A percentile compares a stretch with the other conserved stretches of the same genome.
phyloP scores from a whole-genome alignment of 495 filamentous ascomycete genomes.

The Aspergillus nidulans region DNA sequence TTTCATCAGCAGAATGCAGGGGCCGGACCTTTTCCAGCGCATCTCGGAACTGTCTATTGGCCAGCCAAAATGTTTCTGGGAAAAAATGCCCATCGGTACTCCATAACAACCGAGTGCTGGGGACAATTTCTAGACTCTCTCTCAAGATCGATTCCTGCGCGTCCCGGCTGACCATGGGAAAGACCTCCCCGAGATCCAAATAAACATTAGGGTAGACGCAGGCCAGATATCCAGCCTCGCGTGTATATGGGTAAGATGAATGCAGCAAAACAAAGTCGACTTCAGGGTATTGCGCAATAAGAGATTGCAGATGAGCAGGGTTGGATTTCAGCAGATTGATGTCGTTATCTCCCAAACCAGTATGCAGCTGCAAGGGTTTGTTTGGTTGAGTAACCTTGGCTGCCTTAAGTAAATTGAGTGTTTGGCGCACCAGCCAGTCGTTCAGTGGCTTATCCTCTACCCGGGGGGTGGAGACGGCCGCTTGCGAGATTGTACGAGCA shows the following conservation, averaged over 20 bases:
- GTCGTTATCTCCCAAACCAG: conserved; percentile 81
- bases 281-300: conserved; percentile 64
- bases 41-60: conserved; percentile 72
- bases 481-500: conserved; percentile 24
- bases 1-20: background rate
- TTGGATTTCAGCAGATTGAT: conserved; percentile 66
- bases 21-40: conserved; percentile 56
- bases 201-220: conserved; percentile 78
- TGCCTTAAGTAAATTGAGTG: conserved; percentile 31
- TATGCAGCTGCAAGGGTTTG: conserved; percentile 86
- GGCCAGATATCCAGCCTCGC: conserved; percentile 78
- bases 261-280: conserved; percentile 79
- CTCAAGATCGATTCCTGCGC: conserved; percentile 72
- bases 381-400: conserved; percentile 21
- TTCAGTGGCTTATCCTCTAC: conserved; percentile 62
- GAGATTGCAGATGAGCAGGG: conserved; percentile 69
- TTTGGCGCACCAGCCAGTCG: conserved; percentile 57
- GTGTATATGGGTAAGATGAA: conserved; percentile 79
- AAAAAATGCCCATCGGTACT: conserved; percentile 82
- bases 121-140: conserved; percentile 72
- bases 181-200: conserved; percentile 82
- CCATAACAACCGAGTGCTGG: conserved; percentile 75
- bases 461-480: conserved; percentile 36
- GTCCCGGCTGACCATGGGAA: conserved; percentile 74
- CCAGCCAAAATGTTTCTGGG: conserved; percentile 78